Conservation (phyloP, 148 eudicot species). For the Limonium bicolor region DNA sequence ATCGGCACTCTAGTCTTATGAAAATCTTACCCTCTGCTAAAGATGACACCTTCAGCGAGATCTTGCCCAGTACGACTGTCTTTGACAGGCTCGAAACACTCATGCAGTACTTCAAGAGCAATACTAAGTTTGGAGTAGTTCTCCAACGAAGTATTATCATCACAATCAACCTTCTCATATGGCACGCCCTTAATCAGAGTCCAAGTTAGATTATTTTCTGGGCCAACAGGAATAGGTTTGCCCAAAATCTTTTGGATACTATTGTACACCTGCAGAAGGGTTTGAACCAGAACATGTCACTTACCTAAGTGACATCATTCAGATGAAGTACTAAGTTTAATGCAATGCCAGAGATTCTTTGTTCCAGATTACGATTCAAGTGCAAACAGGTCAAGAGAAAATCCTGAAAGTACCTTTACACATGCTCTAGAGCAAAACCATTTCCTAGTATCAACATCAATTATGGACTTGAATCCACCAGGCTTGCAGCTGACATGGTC, state of each 20-base stretch:
- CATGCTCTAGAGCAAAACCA: conserved; percentile 79
- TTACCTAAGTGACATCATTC: neutral
- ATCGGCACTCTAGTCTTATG: neutral
- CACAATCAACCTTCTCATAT: conserved; percentile 9
- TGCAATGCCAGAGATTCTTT: neutral
- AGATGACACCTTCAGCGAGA: conserved; percentile 77
- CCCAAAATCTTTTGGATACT: conserved; percentile 58
- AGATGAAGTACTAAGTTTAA: neutral
- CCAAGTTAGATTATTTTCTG: conserved; percentile 50
- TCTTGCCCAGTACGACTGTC: conserved; percentile 58
- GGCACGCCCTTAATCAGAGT: conserved; percentile 43
- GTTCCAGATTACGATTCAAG: neutral
- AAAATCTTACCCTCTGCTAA: conserved; percentile 45
- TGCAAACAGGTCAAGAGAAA: neutral
- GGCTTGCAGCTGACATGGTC: conserved; percentile 66
- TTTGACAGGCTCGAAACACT: conserved; percentile 82
- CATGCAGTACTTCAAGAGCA: conserved; percentile 84
- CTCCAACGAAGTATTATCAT: conserved; percentile 23
- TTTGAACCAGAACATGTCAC: conserved; percentile 3
- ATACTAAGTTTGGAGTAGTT: conserved; percentile 49
- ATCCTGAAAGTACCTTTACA: conserved; percentile 42
- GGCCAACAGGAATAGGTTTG: conserved; percentile 46
- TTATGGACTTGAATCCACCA: conserved; percentile 12
- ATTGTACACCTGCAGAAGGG: conserved; percentile 37
- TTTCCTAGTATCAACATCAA: conserved; percentile 9